phyloP scores from a whole-genome alignment of 2,329 filamentous ascomycete genomes.

The Balansia obtecta region DNA sequence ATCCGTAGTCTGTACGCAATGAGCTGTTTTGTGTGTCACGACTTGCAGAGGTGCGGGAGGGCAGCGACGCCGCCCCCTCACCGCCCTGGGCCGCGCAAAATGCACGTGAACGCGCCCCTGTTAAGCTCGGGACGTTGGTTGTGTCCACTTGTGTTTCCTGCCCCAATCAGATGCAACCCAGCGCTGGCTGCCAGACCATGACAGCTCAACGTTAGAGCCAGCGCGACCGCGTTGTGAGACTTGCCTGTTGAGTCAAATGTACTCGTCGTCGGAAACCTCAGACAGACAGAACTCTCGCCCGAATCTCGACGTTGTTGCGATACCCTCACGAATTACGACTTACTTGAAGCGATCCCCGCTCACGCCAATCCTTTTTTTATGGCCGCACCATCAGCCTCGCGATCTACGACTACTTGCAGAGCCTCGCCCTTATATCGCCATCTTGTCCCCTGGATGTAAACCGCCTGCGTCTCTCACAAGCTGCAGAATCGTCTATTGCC shows the following conservation, averaged over 20 bases:
- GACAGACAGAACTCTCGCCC: neutral
- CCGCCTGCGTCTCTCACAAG: neutral
- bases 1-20: no score
- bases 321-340: constrained; percentile 1
- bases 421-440: neutral
- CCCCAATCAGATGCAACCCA: constrained; percentile 8
- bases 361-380: neutral
- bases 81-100: neutral
- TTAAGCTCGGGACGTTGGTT: neutral
- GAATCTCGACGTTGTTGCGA: constrained; percentile 4
- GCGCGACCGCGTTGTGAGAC: constrained; percentile 11
- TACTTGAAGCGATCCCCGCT: neutral
- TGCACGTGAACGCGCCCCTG: constrained; percentile 2
- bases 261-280: neutral
- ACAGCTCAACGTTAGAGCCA: constrained; percentile 6
- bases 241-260: neutral
- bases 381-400: neutral
- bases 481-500: neutral
- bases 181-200: constrained; percentile 2
- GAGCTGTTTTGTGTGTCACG: no score
- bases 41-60: no score
- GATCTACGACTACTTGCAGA: neutral
- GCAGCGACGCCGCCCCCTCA: no score
- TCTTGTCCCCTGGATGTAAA: neutral
- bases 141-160: neutral